Conservation (phyloP, 108 stramenopile species). For the Schizochytrium sp. region DNA sequence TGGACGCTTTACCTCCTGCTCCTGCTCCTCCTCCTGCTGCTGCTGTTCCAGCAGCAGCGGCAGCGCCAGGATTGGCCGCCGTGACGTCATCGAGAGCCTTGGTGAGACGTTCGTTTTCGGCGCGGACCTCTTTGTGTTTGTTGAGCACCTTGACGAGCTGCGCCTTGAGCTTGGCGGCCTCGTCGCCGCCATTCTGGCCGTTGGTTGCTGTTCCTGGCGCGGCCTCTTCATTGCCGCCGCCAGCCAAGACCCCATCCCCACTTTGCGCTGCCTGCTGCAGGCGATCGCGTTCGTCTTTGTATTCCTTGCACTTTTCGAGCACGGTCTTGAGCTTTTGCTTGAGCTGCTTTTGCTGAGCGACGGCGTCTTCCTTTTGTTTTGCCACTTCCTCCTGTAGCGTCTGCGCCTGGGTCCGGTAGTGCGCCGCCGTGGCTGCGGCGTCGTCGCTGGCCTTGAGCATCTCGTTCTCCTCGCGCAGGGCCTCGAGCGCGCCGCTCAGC, state of each 20-base stretch:
- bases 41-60: not conserved
- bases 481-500: not conserved
- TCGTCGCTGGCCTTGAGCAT: not conserved
- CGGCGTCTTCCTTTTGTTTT: not conserved
- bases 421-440: not conserved
- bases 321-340: conserved; percentile 13
- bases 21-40: not conserved
- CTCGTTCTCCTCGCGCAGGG: not conserved
- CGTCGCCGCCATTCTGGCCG: not conserved
- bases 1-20: not conserved
- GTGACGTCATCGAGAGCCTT: not conserved
- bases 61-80: too few species aligned
- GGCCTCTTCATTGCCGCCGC: too few species aligned
- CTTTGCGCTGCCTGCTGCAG: not conserved
- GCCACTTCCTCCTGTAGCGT: not conserved
- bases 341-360: not conserved
- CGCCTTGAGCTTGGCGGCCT: not conserved
- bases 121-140: not conserved
- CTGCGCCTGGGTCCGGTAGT: not conserved
- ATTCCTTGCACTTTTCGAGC: conserved; percentile 14
- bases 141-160: not conserved
- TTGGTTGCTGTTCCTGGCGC: too few species aligned
- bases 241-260: too few species aligned
- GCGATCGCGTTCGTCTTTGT: not conserved
- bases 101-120: not conserved